Base-by-base conservation (phyloP, 2,329 filamentous ascomycete species). In the Xylaria sp. region DNA sequence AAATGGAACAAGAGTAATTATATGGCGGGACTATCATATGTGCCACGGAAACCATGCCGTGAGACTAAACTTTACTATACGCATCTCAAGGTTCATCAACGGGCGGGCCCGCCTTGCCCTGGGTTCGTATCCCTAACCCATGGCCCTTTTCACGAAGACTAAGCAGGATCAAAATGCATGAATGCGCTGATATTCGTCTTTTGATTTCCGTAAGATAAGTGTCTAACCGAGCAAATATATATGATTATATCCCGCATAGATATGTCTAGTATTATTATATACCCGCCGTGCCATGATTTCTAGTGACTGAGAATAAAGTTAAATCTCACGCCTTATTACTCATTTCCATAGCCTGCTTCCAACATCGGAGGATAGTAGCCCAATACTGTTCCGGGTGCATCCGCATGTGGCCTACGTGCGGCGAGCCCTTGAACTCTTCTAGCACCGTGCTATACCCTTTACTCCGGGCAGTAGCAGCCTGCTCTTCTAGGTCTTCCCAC, bases 341-440 rank as follows among this genome's bases (percentile, higher is more conserved):
- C 53, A 64, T 62, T 28, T 62, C 63, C 56, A 71, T 52, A 2
- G 70, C 63, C 8, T 61, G 49, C 40, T 68, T 67, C 75, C 75
- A 77, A 21, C 69, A 69, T 3, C 60, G 57, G 25, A 67, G 51
- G 33, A 84, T 80, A 0, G 78, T 73, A 1, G 67, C 70, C 87
- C 87, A 90, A 70, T 90, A 90, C 71, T 82, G 78, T 33, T 79
- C 79, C 0, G 83, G 81, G 58, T 87, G 81, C 72, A 80, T 75
- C 17, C 83, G 78, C 77, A 89, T 83, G 70, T 89, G 86, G 1
- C 84, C 85, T 17, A 88, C 87, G 72, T 90, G 87, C 1, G 80
- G 76, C 52, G 83, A 87, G 3, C 81, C 83, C 52, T 85, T 79
- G 64, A 90, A 90, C 31, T 82, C 69, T 60, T 85, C 82, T 19